phyloP scores from a whole-genome alignment of 2,329 filamentous ascomycete genomes.

The Ascochyta viciae-villosae region DNA sequence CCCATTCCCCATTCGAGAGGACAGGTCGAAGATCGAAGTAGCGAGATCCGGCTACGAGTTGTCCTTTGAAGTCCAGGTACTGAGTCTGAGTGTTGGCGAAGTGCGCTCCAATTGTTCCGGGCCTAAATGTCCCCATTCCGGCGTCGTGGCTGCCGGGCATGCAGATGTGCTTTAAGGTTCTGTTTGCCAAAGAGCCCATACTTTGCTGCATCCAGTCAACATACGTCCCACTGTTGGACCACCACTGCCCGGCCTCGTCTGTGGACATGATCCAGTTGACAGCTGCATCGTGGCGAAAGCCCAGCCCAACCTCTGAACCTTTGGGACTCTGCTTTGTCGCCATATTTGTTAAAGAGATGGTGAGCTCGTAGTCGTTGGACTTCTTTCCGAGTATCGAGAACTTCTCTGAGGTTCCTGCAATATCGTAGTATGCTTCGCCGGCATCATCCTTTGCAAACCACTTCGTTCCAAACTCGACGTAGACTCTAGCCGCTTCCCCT shows the following conservation, averaged over 20 bases:
- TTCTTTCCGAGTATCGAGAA: slow-evolving; percentile 44
- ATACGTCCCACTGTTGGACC: slow-evolving; percentile 46
- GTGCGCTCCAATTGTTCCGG: slow-evolving; percentile 49
- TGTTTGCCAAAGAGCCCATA: slow-evolving; percentile 46
- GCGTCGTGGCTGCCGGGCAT: slow-evolving; percentile 60
- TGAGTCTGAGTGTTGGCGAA: slow-evolving; percentile 57
- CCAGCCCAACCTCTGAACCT: slow-evolving; percentile 42
- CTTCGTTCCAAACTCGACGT: slow-evolving; percentile 41
- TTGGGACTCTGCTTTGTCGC: slow-evolving; percentile 43
- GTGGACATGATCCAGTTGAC: slow-evolving; percentile 50
- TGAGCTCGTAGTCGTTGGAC: slow-evolving; percentile 39
- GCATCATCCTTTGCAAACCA: slow-evolving; percentile 42
- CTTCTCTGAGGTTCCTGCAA: slow-evolving; percentile 37
- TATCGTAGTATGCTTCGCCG: slow-evolving; percentile 45
- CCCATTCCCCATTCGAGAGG: slow-evolving; percentile 50
- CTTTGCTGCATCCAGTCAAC: slow-evolving; percentile 53
- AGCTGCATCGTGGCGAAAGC: slow-evolving; percentile 45
- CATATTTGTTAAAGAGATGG: slow-evolving; percentile 38
- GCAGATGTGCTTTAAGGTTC: slow-evolving; percentile 55
- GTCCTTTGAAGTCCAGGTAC: slow-evolving; percentile 54
- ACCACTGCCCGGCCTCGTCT: slow-evolving; percentile 43
- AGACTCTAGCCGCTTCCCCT: slow-evolving; percentile 41
- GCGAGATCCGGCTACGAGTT: slow-evolving; percentile 56
- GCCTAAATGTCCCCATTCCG: slow-evolving; percentile 56
- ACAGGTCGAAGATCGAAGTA: slow-evolving; percentile 59